Base-by-base conservation (phyloP, 495 filamentous ascomycete genomes). In the Amniculicola lignicola region DNA sequence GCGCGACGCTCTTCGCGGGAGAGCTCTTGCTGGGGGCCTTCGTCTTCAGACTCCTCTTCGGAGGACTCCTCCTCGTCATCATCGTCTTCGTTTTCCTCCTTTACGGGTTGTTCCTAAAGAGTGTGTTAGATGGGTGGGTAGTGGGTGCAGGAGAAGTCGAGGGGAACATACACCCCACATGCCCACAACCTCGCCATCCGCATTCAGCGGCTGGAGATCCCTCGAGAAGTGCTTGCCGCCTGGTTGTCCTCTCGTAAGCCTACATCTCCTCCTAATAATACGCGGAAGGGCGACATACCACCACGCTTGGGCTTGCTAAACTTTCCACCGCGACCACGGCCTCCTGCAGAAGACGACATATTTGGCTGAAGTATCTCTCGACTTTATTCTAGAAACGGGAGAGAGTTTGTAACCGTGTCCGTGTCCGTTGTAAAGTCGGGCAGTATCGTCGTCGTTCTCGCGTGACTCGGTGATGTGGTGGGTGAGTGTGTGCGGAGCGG, bases 221-320 rank as follows among this genome's bases (percentile, higher is more conserved):
- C 86, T 84, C 56, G 91, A 95, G 79, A 90, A 97, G 57, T 94
- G 84, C 73, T 96, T 95, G 62, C 92, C 93, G 50, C 91, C 92
- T 95, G 37, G 11, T 49, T 38, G 62, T n/a, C n/a, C n/a, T n/a
- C n/a, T n/a, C n/a, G n/a, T n/a, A n/a, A n/a, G n/a, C n/a, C n/a
- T n/a, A n/a, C n/a, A n/a, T n/a, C n/a, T n/a, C n/a, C n/a, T n/a
- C n/a, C n/a, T n/a, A n/a, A n/a, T n/a, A n/a, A n/a, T n/a, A n/a
- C n/a, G n/a, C 14, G 24, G 46, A 50, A 21, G 21, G 21, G 35
- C 18, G 14, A 49, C 57, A 24, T 57, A 70, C 82, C 89, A 77
- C 93, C 93, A 74, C 93, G 81, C 50, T 85, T 87, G 56, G 86
- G 89, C 76, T 98, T 98, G 73, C 81, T 85, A 70, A 90, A 96